A percentile compares a stretch with the other conserved stretches of the same genome.
phyloP scores from a whole-genome alignment of 192 early-diverging fungal genomes.

The Backusella psychrophila region DNA sequence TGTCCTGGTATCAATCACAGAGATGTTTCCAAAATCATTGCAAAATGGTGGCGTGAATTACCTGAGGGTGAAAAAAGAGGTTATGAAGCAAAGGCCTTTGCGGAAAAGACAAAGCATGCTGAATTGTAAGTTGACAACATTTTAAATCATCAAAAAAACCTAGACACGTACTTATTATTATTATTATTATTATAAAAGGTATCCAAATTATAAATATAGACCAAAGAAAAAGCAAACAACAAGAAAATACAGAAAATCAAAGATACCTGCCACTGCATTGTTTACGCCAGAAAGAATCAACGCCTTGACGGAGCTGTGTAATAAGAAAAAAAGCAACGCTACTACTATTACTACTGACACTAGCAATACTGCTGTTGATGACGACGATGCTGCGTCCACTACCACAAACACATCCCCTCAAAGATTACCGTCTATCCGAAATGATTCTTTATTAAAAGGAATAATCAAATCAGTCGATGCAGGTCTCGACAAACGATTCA shows the following conservation, averaged over 20 bases:
- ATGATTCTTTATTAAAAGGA: background rate
- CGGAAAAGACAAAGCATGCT: conserved; percentile 47
- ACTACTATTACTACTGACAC: background rate
- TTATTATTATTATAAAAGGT: background rate
- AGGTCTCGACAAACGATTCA: conserved; percentile 1
- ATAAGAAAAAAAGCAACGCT: background rate
- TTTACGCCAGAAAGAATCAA: background rate
- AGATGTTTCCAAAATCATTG: conserved; percentile 59
- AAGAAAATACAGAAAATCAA: conserved; percentile 10
- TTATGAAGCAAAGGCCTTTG: conserved; percentile 47
- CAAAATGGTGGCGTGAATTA: conserved; percentile 59
- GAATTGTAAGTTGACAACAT: conserved; percentile 24
- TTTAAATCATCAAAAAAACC: background rate
- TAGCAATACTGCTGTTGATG: background rate
- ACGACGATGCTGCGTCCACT: background rate
- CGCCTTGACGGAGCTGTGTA: background rate
- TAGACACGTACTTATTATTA: background rate
- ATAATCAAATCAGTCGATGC: background rate
- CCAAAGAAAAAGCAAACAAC: conserved; percentile 6
- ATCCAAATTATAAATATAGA: conserved; percentile 2
- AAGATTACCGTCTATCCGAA: background rate
- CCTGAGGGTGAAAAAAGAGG: conserved; percentile 48
- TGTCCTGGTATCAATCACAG: conserved; percentile 57
- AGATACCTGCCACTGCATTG: conserved; percentile 2
- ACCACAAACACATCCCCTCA: background rate